Base-by-base conservation (phyloP, 2,329 filamentous ascomycete genomes). In the Fusarium acutatum region DNA sequence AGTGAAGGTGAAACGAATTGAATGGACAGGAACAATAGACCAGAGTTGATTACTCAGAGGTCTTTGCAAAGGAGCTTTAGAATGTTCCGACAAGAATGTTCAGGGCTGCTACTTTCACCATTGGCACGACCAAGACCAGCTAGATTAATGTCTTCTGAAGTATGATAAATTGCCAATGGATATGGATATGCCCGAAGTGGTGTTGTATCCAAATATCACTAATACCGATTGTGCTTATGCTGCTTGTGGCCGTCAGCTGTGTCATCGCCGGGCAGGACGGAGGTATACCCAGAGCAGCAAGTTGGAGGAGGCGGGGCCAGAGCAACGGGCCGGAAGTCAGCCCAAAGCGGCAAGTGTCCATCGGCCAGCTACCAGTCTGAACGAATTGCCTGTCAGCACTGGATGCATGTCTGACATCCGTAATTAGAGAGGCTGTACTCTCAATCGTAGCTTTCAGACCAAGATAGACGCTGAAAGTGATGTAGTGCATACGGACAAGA, bases 21-120 rank as follows among this genome's bases (percentile, higher is more conserved):
- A n/a, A 30, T 5, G 3, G 5, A 3, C 8, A 13, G 10, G 5
- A 18, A 22, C 14, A 49, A 14, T 17, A 0, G 3, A 32, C 22
- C 6, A 49, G 22, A 32, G 1, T 17, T 32, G 2, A 12, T 32
- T 2, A 6, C 7, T n/a, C 15, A n/a, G 28, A 30, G 11, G 28
- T n/a, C 46, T 30, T n/a, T 18, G 15, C 15, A 49, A 32, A n/a
- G 22, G 20, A n/a, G 14, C 7, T 32, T 30, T 17, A n/a, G 14
- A 17, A 6, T 4, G 14, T 6, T 20, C 46, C 9, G 11, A n/a
- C 10, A 49, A 49, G 28, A 32, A 6, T 30, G 28, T 6, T 30
- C 10, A n/a, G 20, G 10, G n/a, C 46, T 47, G 26, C 24, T 7
- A 22, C 6, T 49, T n/a, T 10, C 46, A 32, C 22, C 22, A 18